Evolutionary conservation across 352 stramenopile genomes (phyloP), one percentile per base, ranked within the genome.

Genomic region (Bremia lactucae): DNA sequence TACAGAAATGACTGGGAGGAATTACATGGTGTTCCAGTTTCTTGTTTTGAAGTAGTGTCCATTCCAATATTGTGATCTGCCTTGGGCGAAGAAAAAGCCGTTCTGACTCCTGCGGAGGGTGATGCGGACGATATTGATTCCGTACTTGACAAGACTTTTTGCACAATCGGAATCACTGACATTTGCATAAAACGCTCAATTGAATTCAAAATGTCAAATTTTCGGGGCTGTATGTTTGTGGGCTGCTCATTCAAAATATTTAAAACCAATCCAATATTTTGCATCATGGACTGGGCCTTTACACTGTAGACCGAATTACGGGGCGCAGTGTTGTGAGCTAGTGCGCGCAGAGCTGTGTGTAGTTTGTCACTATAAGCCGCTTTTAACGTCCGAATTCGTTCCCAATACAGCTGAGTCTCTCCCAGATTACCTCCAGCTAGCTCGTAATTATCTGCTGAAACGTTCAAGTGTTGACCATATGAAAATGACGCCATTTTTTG

Each of bases 121-220:
- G 40, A 49, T 31, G 3, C 31, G 13, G 37, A 31, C n/a, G 39
- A 34, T 16, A 41, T 26, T 16, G 24, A 28, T 10, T 38, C 36
- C 20, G 51, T n/a, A 23, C 33, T 49, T 18, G 52, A 59, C 25
- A 69, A 46, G 3, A 88, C 68, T 41, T 85, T 84, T 15, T 60
- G 61, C 2, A 88, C 73, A 24, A 93, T 88, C 13, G 80, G 77
- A 20, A 82, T 49, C 18, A 93, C 74, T 2, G 75, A 87, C 34
- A 67, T 77, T 31, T 79, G 59, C 26, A 93, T 83, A 22, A 93
- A 93, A 14, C 62, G 62, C 42, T 93, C 80, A 23, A 93, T 90
- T 7, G 80, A 83, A 15, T 65, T 62, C 6, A 93, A 48, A 23
- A 89, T 68, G 22, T 87, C 67, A 15, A 84, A 55, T 7, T 79